Percentiles rank a stretch among this genome's conserved stretches.
These are phyloP conservation scores for Xerocomus subilludens DNA, from an alignment of 1,284 basidiomycete species.

Conservation along the genomic window DNA sequence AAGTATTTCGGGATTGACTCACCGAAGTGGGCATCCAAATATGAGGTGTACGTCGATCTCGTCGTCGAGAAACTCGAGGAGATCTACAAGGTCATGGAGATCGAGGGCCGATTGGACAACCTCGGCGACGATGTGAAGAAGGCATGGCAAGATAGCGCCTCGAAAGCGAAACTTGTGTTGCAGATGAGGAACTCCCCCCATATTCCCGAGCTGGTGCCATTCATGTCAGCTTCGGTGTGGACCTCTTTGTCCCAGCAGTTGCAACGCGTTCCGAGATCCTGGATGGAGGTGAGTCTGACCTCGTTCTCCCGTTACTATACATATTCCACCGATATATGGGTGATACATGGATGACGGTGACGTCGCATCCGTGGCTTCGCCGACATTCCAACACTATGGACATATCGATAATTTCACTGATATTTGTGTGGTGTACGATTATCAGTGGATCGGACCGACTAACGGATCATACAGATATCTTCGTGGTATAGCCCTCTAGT, in stretches of 20 bases:
- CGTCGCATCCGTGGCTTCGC: too few relatives aligned
- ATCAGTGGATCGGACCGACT: too few relatives aligned
- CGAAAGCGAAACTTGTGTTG: not conserved
- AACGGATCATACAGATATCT: too few relatives aligned
- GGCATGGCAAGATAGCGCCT: not conserved
- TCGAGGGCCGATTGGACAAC: not conserved
- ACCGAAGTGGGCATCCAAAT: not conserved
- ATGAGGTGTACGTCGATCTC: not conserved
- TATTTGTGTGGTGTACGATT: too few relatives aligned
- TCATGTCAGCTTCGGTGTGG: slow-evolving; percentile 11
- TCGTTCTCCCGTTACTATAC: too few relatives aligned
- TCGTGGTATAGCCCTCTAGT: too few relatives aligned
- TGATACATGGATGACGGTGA: too few relatives aligned
- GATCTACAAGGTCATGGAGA: not conserved
- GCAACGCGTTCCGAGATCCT: not conserved
- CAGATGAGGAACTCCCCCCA: too few relatives aligned
- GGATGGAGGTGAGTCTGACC: not conserved
- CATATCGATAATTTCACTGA: too few relatives aligned
- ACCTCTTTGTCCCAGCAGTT: not conserved
- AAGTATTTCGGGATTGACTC: not conserved
- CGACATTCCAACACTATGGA: too few relatives aligned
- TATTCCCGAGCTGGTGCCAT: not conserved
- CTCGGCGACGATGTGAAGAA: not conserved
- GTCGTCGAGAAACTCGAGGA: not conserved
- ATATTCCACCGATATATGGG: too few relatives aligned